Base-by-base conservation (phyloP, 176 grass and related monocot species). In the Otatea glauca region DNA sequence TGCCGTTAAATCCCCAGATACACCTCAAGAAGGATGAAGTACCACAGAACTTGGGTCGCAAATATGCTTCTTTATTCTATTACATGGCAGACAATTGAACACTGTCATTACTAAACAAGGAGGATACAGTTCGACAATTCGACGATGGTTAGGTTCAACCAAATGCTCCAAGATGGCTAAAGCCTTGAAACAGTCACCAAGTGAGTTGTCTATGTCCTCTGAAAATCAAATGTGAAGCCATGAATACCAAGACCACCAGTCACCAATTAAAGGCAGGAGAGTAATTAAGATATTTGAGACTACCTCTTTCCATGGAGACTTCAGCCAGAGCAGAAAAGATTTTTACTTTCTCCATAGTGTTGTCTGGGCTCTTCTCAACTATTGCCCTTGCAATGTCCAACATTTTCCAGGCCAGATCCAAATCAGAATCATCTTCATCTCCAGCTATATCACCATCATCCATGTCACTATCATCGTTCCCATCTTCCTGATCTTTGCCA, bases 381-480 rank as follows among this genome's bases (percentile, higher is more conserved):
- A 99, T 96, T 55, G 75, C 93, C 88, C 96, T 99, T 70, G 96
- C 96, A 91, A 99, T 84, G 78, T 99, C 96, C 66, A 99, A 85
- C 91, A 99, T 92, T 87, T 99, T 94, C 93, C 93, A 99, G 13
- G 96, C 74, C 80, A 94, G 96, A 85, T 99, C 96, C 86, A 99
- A 70, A 88, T 99, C 96, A 81, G 93, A 94, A 69, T 98, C 96
- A 32, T 98, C 96, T 85, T 98, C 95, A 82, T 98, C 91, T 82
- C 87, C 89, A 45, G 64, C 86, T 41, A 78, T 66, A 74, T 94
- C 96, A 63, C 89, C 86, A 53, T 90, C 96, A 71, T 93, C 95
- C 64, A 80, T 92, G 89, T 90, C 93, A 81, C 32, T 77, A 60
- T 81, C 91, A 80, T 74, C 74, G 44, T 87, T 85, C 17, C 49